Conservation (phyloP, 192 early-diverging fungal species). For the Coemansia sp. region DNA sequence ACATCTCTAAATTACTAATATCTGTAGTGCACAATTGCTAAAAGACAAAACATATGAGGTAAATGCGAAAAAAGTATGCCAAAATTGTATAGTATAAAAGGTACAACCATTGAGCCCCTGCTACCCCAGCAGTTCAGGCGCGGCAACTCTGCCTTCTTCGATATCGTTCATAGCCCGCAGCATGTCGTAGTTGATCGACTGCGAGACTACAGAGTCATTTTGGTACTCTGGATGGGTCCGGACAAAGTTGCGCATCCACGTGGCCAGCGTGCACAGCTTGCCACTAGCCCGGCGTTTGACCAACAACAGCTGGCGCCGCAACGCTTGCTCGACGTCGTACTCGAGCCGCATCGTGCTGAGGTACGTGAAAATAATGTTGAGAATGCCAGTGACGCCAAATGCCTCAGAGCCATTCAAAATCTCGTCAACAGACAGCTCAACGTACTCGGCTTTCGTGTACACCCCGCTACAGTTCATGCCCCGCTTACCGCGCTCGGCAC, state of each 20-base stretch:
- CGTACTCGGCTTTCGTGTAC: constrained; percentile 60
- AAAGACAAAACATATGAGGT: neutral
- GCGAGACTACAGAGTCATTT: constrained; percentile 82
- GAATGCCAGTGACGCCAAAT: constrained; percentile 70
- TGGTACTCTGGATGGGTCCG: constrained; percentile 80
- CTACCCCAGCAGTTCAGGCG: constrained; percentile 44
- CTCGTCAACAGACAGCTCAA: constrained; percentile 81
- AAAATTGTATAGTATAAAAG: constrained; percentile 6
- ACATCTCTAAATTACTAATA: too few relatives aligned
- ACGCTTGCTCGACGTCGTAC: constrained; percentile 64
- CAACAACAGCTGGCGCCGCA: constrained; percentile 78
- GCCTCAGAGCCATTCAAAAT: constrained; percentile 84
- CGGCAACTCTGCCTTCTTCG: constrained; percentile 35
- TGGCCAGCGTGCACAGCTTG: constrained; percentile 80
- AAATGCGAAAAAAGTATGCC: constrained; percentile 1
- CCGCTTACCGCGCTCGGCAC: constrained; percentile 5
- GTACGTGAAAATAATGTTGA: constrained; percentile 77
- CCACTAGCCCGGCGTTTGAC: constrained; percentile 80
- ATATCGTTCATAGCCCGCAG: constrained; percentile 55
- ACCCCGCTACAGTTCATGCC: constrained; percentile 5
- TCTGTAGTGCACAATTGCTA: too few relatives aligned
- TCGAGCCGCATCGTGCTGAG: constrained; percentile 74
- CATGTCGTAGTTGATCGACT: constrained; percentile 84
- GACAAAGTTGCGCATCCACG: constrained; percentile 89
- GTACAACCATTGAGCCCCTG: neutral